These are phyloP conservation scores for Sicyos edulis DNA, from an alignment of 306 rosid genomes.

Conservation along the genomic window DNA sequence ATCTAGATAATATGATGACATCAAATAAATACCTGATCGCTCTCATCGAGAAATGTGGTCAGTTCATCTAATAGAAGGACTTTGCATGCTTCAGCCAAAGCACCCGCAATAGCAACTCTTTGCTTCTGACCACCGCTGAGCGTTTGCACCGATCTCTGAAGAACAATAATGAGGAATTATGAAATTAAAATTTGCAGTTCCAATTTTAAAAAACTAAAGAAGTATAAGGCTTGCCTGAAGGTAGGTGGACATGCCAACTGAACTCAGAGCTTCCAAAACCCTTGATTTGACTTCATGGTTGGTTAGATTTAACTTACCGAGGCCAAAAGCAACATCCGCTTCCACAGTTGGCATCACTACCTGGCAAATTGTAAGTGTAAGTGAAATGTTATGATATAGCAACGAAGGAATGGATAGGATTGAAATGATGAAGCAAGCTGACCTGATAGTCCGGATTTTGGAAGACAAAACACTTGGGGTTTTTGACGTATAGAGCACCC, in stretches of 20 bases:
- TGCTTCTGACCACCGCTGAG: slow-evolving; percentile 92
- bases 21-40: slow-evolving; percentile 65
- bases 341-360: slow-evolving; percentile 89
- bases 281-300: slow-evolving; percentile 56
- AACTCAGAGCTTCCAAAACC: slow-evolving; percentile 56
- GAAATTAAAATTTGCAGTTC: neutral
- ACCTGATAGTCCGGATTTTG: slow-evolving; percentile 91
- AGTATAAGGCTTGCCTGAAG: slow-evolving; percentile 47
- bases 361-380: too few relatives aligned
- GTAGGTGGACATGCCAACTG: slow-evolving; percentile 61
- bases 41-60: slow-evolving; percentile 78
- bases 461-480: slow-evolving; percentile 69
- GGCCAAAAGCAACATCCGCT: slow-evolving; percentile 85
- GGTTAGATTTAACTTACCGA: slow-evolving; percentile 62
- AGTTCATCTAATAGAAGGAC: slow-evolving; percentile 79
- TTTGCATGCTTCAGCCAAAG: slow-evolving; percentile 82
- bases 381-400: too few relatives aligned
- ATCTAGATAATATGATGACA: neutral
- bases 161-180: neutral
- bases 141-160: slow-evolving; percentile 79
- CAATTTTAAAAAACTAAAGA: slow-evolving; percentile 1
- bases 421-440: slow-evolving; percentile 3
- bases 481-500: slow-evolving; percentile 49
- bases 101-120: slow-evolving; percentile 88
- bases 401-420: too few relatives aligned